Conservation (phyloP, 23 red algal species). For the Gracilaria vermiculophylla region DNA sequence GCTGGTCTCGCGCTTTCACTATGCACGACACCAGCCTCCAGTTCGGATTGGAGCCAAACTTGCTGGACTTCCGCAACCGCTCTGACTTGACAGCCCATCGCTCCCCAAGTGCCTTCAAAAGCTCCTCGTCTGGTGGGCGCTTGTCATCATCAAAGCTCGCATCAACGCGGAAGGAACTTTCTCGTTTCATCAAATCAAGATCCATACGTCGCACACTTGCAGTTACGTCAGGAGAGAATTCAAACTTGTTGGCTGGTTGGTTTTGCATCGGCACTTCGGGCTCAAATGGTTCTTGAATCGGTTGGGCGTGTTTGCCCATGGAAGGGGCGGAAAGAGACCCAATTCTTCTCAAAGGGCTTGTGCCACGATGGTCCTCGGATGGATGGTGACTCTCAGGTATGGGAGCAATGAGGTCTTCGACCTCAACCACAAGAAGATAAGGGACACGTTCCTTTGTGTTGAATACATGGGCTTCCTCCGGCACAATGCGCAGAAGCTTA, state of each 20-base stretch:
- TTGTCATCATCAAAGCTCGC: constrained; percentile 35
- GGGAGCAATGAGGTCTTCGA: constrained; percentile 65
- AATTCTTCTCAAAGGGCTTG: constrained; percentile 51
- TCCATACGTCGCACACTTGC: neutral
- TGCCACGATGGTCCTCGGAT: constrained; percentile 24
- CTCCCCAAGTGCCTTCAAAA: constrained; percentile 84
- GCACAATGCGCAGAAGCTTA: constrained; percentile 84
- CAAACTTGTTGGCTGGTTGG: constrained; percentile 71
- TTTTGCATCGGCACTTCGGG: constrained; percentile 59
- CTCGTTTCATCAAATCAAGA: constrained; percentile 21
- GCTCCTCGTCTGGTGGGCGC: constrained; percentile 74
- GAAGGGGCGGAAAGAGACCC: constrained; percentile 19
- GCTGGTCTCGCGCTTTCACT: constrained; percentile 94
- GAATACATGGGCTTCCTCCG: constrained; percentile 79
- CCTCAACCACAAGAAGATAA: constrained; percentile 83
- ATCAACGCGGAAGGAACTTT: constrained; percentile 61
- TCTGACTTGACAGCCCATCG: constrained; percentile 84
- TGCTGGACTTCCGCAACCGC: constrained; percentile 67
- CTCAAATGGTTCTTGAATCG: neutral
- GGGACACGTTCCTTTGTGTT: constrained; percentile 96
- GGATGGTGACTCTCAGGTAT: constrained; percentile 7
- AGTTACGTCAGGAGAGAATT: constrained; percentile 70
- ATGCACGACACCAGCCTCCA: constrained; percentile 92
- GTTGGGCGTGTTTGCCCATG: constrained; percentile 1
- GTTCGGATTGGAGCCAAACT: constrained; percentile 74